Conservation (phyloP, 306 rosid species). For the Quercus rubra region DNA sequence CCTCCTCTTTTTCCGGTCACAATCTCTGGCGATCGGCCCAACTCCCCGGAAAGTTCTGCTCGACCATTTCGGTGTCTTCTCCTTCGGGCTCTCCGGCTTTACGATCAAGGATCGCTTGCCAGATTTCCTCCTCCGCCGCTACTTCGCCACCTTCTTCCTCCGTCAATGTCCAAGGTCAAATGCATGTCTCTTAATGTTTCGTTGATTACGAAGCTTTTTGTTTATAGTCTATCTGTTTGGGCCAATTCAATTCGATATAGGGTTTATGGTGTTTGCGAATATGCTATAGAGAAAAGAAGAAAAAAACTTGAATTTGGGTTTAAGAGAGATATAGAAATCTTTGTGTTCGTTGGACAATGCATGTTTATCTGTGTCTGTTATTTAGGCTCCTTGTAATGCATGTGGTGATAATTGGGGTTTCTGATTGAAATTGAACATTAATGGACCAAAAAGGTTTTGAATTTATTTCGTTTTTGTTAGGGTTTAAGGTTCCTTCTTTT, state of each 20-base stretch:
- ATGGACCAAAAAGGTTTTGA: neutral
- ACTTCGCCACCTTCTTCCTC: constrained; percentile 34
- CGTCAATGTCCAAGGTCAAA: constrained; percentile 27
- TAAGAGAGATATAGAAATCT: neutral
- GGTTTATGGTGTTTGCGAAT: constrained; percentile 7
- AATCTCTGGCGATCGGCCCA: constrained; percentile 27
- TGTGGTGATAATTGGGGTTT: neutral
- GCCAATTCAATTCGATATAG: constrained; percentile 6
- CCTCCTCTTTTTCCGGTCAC: constrained; percentile 26
- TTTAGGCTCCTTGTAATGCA: neutral
- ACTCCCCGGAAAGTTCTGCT: constrained; percentile 6
- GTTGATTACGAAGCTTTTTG: neutral
- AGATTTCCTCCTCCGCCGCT: constrained; percentile 33
- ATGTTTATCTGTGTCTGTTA: neutral
- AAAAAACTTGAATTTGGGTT: neutral
- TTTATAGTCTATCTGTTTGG: neutral
- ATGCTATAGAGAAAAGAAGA: neutral
- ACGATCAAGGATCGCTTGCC: constrained; percentile 48
- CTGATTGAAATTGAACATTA: neutral
- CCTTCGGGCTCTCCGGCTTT: constrained; percentile 17
- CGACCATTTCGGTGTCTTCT: constrained; percentile 26
- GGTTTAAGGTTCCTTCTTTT: too few relatives aligned
- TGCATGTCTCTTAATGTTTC: neutral
- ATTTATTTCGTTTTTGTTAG: neutral
- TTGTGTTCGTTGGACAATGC: neutral